Base-by-base conservation (phyloP, 1,139 yeast species). In the Ashbya aceris region DNA sequence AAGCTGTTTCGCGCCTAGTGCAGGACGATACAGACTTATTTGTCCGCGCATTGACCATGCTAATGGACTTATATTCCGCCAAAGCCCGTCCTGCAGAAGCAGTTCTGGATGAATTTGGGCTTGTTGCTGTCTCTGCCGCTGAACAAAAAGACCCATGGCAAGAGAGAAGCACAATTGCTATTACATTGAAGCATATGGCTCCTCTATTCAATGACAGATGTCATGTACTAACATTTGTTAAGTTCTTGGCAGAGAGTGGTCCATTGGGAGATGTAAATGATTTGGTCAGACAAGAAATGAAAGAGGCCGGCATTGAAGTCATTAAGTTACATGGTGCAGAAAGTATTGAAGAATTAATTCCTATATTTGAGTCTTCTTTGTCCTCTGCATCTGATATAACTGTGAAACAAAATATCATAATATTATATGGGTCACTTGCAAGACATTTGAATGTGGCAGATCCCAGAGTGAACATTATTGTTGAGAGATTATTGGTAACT, bases 361-460 rank as follows among this genome's bases (percentile, higher is more conserved):
- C 91, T 2, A 70, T 87, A 14, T 83, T 91, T 54, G 97, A 89
- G 62, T 58, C 64, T 8, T 65, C 74, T 2, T 48, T 67, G 23
- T 45, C 52, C 2, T 45, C 56, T 8, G 73, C 71, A 41, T 62
- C 66, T 6, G 83, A 77, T 50, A 83, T 83, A 56, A 69, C 73
- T 34, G 73, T 85, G 47, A 79, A 81, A 54, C 95, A 87, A 61
- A 77, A 85, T 49, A 83, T 83, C 13, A 84, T 89, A 55, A 83
- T 89, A 46, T 69, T 87, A 42, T 89, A 87, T 56, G 97, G 96
- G 55, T 77, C 91, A 1, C 70, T 87, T 48, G 96, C 95, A 10
- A 79, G 84, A 49, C 95, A 89, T 65, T 71, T 89, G 62, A 68
- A 74, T 14, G 51, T 73, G 0, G 65, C 71, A 14, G 97, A 89